Evolutionary conservation across 306 rosid species (phyloP).

Genomic region (Astragalus glycyphyllos): DNA sequence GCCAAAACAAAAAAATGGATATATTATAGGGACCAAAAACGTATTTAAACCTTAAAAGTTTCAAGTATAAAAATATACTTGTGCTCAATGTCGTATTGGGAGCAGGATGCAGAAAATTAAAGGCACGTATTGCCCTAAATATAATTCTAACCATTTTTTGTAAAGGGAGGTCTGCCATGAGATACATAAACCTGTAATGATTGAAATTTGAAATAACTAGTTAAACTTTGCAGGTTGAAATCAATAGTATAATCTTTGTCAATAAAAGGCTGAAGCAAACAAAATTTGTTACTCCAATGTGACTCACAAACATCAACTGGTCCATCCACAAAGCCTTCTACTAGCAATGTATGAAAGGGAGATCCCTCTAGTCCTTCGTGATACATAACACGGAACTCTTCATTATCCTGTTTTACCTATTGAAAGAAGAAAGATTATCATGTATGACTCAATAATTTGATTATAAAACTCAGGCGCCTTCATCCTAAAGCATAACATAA

Average conservation of each 20-base stretch:
- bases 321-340: constrained; percentile 92
- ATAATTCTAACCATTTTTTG: constrained; percentile 75
- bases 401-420: constrained; percentile 93
- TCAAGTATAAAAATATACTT: too few relatives aligned
- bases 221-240: constrained; percentile 19
- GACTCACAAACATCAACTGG: constrained; percentile 87
- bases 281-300: constrained; percentile 14
- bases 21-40: too few relatives aligned
- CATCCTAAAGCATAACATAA: constrained; percentile 1
- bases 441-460: constrained; percentile 4
- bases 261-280: constrained; percentile 33
- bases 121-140: background rate
- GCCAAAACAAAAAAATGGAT: too few relatives aligned
- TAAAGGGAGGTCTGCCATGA: constrained; percentile 84
- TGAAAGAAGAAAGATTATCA: constrained; percentile 42
- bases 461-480: background rate
- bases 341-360: constrained; percentile 87
- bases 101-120: background rate
- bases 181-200: constrained; percentile 78
- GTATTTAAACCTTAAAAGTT: too few relatives aligned
- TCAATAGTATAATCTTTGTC: constrained; percentile 15
- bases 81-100: too few relatives aligned
- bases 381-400: constrained; percentile 94
- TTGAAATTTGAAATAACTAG: constrained; percentile 29
- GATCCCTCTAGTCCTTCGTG: constrained; percentile 85